phyloP scores from a whole-genome alignment of 78 protist species.

The Cavenderia fasciculata region DNA sequence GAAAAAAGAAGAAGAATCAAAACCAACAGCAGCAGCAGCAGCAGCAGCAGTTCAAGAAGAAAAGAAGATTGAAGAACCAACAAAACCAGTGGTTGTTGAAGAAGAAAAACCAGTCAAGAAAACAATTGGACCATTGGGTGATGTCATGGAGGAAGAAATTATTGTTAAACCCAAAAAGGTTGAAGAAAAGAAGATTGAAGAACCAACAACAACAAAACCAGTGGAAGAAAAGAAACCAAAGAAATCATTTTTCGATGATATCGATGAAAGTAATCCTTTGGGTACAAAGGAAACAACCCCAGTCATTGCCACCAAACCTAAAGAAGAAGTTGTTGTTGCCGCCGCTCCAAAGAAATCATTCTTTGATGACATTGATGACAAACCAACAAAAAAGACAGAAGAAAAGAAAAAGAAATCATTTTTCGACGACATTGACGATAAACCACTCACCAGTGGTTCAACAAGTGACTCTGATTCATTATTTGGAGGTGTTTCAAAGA shows the following conservation, averaged over 20 bases:
- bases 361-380: slow-evolving; percentile 21
- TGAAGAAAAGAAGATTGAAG: not conserved
- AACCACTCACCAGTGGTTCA: not conserved
- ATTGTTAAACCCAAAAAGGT: not conserved
- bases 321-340: too few relatives aligned
- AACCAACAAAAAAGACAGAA: slow-evolving; percentile 3
- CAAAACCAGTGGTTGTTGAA: too few relatives aligned
- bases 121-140: not conserved
- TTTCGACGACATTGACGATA: not conserved
- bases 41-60: too few relatives aligned
- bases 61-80: too few relatives aligned
- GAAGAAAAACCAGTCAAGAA: too few relatives aligned
- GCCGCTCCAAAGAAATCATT: slow-evolving; percentile 26
- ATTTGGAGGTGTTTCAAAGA: not conserved
- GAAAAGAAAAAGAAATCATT: slow-evolving; percentile 20
- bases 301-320: not conserved
- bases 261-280: too few relatives aligned
- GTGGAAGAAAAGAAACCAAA: not conserved
- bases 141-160: slow-evolving; percentile 2
- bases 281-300: too few relatives aligned
- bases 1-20: not conserved
- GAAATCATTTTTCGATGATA: not conserved
- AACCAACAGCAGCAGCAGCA: not conserved
- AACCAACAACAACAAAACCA: not conserved
- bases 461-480: not conserved